A percentile compares a stretch with the other conserved stretches of the same genome.
Evolutionary conservation across 179 eudicot genomes (phyloP).

Genomic region (Nepenthes alata): DNA sequence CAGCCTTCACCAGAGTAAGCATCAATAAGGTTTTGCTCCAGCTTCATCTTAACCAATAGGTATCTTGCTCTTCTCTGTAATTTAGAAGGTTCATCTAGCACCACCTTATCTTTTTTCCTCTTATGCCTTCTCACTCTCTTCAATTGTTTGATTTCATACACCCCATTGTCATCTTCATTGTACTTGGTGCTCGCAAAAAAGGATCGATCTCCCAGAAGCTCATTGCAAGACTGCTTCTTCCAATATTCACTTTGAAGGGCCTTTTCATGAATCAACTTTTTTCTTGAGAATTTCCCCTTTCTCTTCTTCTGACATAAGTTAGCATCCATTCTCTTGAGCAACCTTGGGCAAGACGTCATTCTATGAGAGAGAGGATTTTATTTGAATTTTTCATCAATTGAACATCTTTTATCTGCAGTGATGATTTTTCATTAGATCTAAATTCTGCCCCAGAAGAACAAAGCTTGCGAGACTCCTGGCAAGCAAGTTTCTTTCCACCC

Average conservation of each 20-base stretch:
- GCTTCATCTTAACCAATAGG: slow-evolving; percentile 66
- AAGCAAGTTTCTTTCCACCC: neutral
- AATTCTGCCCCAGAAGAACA: neutral
- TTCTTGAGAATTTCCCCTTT: slow-evolving; percentile 10
- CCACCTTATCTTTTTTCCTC: slow-evolving; percentile 30
- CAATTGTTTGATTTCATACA: slow-evolving; percentile 13
- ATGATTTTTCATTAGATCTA: slow-evolving; percentile 4
- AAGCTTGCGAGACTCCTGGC: neutral
- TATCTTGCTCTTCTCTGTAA: slow-evolving; percentile 71
- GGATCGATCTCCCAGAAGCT: slow-evolving; percentile 11
- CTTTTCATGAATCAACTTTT: slow-evolving; percentile 8
- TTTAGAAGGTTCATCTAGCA: slow-evolving; percentile 52
- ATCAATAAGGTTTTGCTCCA: slow-evolving; percentile 88
- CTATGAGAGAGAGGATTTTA: slow-evolving; percentile 12
- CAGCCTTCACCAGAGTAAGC: slow-evolving; percentile 92
- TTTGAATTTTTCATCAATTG: slow-evolving; percentile 15
- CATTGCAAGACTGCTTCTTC: slow-evolving; percentile 20
- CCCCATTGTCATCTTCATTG: slow-evolving; percentile 15
- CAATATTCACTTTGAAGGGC: slow-evolving; percentile 13
- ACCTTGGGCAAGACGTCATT: slow-evolving; percentile 9
- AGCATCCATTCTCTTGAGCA: slow-evolving; percentile 12
- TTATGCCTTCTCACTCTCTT: slow-evolving; percentile 37
- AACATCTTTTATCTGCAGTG: slow-evolving; percentile 22
- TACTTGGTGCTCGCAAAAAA: slow-evolving; percentile 10
- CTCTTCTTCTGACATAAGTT: slow-evolving; percentile 11